Percentiles rank a stretch among this genome's conserved stretches.
Evolutionary conservation across 2,329 filamentous ascomycete genomes (phyloP).

Genomic region (Neofusicoccum sp.): DNA sequence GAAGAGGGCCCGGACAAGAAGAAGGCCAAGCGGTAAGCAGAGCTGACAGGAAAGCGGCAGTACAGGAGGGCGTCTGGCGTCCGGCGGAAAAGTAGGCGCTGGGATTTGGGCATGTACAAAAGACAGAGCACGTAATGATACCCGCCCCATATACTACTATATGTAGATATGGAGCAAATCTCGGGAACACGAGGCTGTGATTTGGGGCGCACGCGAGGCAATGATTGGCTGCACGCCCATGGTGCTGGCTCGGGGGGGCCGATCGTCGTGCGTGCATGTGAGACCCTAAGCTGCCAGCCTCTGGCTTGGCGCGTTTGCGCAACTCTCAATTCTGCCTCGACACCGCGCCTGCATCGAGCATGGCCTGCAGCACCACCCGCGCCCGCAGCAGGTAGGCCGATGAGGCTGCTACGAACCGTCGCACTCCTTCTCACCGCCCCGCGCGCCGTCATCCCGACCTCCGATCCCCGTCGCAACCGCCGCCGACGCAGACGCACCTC

Average conservation of each 20-base stretch:
- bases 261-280: constrained; percentile 11
- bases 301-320: constrained; percentile 3
- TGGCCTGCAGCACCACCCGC: constrained; percentile 1
- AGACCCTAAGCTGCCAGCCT: not conserved
- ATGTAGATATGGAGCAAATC: constrained; percentile 13
- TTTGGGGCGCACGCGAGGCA: not conserved
- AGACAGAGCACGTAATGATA: not conserved
- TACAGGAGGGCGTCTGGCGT: not conserved
- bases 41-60: not conserved
- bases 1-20: constrained; percentile 66
- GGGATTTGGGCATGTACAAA: not conserved
- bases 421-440: not conserved
- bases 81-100: not conserved
- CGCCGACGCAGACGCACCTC: not conserved
- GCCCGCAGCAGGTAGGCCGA: not conserved
- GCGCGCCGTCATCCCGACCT: not conserved
- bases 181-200: not conserved
- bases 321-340: not conserved
- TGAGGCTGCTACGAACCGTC: not conserved
- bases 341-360: not conserved
- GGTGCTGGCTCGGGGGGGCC: not conserved
- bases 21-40: constrained; percentile 30
- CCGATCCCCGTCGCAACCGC: not conserved
- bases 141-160: constrained; percentile 5
- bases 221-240: constrained; percentile 8